Evolutionary conservation across 768 basidiomycete species (phyloP).

Genomic region (Guyanaporus albipodus): DNA sequence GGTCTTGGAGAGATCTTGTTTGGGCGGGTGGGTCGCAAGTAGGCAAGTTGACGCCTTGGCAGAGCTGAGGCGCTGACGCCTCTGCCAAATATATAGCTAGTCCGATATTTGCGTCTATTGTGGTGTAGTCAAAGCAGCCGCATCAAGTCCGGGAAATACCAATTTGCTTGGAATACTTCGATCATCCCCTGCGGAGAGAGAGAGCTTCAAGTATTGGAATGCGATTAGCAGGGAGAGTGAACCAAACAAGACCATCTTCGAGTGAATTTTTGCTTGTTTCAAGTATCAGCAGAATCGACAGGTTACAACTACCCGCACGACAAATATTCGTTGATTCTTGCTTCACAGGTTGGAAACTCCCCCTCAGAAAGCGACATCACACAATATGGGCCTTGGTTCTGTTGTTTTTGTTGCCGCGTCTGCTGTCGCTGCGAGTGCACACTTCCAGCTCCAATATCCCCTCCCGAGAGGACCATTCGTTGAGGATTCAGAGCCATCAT

Average conservation of each 20-base stretch:
- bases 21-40: slow-evolving; percentile 44
- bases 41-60: neutral
- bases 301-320: too few species aligned
- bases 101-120: too few species aligned
- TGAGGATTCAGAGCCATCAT: slow-evolving; percentile 50
- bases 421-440: slow-evolving; percentile 51
- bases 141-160: too few species aligned
- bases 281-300: neutral
- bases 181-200: too few species aligned
- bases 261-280: slow-evolving; percentile 22
- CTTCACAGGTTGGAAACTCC: neutral
- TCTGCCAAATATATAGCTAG: too few species aligned
- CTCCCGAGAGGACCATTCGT: slow-evolving; percentile 66
- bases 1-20: slow-evolving; percentile 74
- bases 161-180: too few species aligned
- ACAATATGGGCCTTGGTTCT: slow-evolving; percentile 34
- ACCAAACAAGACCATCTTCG: slow-evolving; percentile 21
- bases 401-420: slow-evolving; percentile 37
- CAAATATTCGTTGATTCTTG: slow-evolving; percentile 6
- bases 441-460: slow-evolving; percentile 81
- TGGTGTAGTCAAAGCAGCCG: too few species aligned
- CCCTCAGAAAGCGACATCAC: neutral
- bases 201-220: too few species aligned
- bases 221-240: too few species aligned
- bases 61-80: too few species aligned